Base-by-base conservation (phyloP, 192 early-diverging fungal genomes). In the Coemansia sp. region DNA sequence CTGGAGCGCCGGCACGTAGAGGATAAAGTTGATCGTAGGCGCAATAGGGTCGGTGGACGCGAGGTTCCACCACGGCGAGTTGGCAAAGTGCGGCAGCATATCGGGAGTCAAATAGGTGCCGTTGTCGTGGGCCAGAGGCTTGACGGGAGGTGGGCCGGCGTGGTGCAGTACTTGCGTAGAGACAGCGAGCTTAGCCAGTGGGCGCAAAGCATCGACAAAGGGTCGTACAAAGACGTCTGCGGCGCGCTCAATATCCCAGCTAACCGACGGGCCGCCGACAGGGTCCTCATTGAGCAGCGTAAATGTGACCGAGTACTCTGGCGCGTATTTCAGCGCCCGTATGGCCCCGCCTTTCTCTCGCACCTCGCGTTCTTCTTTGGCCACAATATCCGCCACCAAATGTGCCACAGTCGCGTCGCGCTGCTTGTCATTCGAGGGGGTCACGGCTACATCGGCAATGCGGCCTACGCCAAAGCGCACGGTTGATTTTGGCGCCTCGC, bases 31-130 rank as follows among this genome's bases (percentile, higher is more conserved):
- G 49, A 99, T 77, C 57, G 92, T 89, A 6, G 96, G 92, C 22
- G 87, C 76, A 1, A 86, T 86, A 0, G 93, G 89, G 11, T 97
- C 93, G 12, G 86, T 89, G 2, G 96, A 96, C 12, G 95, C 96
- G 79, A 88, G 76, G 77, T 94, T 96, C 98, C 98, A 99, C 67
- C 97, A 95, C 6, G 94, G 94, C 58, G 94, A 90, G 75, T 98
- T 98, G 59, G 97, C 88, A 84, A 99, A 98, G 73, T 93, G 89
- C 14, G 95, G 87, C 24, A 99, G 85, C 58, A 86, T 77, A 25
- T 91, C 83, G 9, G 92, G 87, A 0, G 83, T 83, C 56, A 99
- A 68, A 31, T 83, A 88, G 1, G 79, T 73, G 24, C 31, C 35
- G 58, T 77, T 73, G 19, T 59, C 45, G 40, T 53, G 20, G 9